Evolutionary conservation across 768 basidiomycete species (phyloP).

Genomic region (Daedaleopsis nitida): DNA sequence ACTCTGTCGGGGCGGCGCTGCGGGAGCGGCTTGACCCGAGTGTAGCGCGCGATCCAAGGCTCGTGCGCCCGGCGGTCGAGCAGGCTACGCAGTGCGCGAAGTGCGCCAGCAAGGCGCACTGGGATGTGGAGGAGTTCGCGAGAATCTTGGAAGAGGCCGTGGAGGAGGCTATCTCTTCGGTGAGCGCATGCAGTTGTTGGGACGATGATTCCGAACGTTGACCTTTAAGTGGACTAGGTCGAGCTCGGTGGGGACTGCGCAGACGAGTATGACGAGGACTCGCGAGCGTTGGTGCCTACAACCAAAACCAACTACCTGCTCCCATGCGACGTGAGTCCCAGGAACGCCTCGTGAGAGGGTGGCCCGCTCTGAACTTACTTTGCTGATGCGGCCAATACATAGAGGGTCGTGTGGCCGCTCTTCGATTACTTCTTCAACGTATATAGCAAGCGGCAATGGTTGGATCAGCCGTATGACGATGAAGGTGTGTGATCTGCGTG

Average conservation of each 20-base stretch:
- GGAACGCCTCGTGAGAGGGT: background rate
- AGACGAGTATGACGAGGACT: background rate
- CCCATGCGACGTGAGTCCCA: background rate
- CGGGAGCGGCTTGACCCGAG: background rate
- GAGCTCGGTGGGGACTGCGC: background rate
- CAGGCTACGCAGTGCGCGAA: background rate
- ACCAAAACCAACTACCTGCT: conserved; percentile 1
- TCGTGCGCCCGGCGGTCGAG: conserved; percentile 2
- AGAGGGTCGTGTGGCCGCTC: conserved; percentile 1
- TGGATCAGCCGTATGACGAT: background rate
- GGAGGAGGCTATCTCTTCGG: conserved; percentile 5
- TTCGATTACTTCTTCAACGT: conserved; percentile 5
- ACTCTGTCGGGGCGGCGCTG: background rate
- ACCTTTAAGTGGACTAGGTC: background rate
- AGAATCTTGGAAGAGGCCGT: conserved; percentile 3
- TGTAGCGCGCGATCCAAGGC: background rate
- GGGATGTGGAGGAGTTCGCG: conserved; percentile 10
- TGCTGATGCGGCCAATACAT: background rate
- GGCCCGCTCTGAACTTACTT: background rate
- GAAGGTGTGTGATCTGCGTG: background rate
- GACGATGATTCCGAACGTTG: background rate
- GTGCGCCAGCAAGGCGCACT: background rate
- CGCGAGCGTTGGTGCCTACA: background rate
- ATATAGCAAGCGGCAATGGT: background rate
- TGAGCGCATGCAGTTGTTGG: background rate